These are phyloP conservation scores for Colletotrichum tropicicola DNA, from an alignment of 2,329 filamentous ascomycete genomes.

Conservation along the genomic window DNA sequence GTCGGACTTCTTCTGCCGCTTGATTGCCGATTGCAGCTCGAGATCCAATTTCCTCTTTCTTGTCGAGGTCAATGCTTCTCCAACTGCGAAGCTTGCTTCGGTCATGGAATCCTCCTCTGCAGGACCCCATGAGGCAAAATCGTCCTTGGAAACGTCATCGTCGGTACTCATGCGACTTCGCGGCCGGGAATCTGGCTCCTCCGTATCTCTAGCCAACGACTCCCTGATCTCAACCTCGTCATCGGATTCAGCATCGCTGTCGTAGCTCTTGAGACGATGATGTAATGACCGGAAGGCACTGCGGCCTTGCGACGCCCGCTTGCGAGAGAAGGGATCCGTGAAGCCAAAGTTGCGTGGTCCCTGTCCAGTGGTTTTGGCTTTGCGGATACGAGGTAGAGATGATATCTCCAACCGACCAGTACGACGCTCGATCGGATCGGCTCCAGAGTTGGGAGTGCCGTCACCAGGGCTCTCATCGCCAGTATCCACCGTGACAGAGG, in stretches of 20 bases:
- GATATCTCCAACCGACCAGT: slow-evolving; percentile 68
- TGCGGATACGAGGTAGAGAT: slow-evolving; percentile 79
- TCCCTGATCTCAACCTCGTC: slow-evolving; percentile 73
- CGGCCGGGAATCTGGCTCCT: slow-evolving; percentile 84
- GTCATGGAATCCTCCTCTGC: slow-evolving; percentile 74
- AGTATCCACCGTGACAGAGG: slow-evolving; percentile 65
- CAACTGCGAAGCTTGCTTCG: slow-evolving; percentile 74
- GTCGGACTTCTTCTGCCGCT: slow-evolving; percentile 82
- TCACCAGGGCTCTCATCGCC: slow-evolving; percentile 69
- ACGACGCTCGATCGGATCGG: slow-evolving; percentile 69
- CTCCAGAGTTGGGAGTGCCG: slow-evolving; percentile 72
- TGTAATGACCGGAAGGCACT: slow-evolving; percentile 82
- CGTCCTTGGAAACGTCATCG: slow-evolving; percentile 53
- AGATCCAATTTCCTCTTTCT: slow-evolving; percentile 81
- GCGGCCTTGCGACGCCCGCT: slow-evolving; percentile 64
- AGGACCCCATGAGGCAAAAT: slow-evolving; percentile 55
- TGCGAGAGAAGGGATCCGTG: slow-evolving; percentile 72
- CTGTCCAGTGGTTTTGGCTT: slow-evolving; percentile 65
- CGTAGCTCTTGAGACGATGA: slow-evolving; percentile 77
- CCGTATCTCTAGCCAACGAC: slow-evolving; percentile 77
- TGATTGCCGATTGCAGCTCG: slow-evolving; percentile 75
- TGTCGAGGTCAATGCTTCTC: slow-evolving; percentile 58
- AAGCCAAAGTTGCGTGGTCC: slow-evolving; percentile 68
- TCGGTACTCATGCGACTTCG: slow-evolving; percentile 78
- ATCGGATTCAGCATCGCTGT: slow-evolving; percentile 88